Conservation (phyloP, 169 alveolate species). For the Plasmodium inui region DNA sequence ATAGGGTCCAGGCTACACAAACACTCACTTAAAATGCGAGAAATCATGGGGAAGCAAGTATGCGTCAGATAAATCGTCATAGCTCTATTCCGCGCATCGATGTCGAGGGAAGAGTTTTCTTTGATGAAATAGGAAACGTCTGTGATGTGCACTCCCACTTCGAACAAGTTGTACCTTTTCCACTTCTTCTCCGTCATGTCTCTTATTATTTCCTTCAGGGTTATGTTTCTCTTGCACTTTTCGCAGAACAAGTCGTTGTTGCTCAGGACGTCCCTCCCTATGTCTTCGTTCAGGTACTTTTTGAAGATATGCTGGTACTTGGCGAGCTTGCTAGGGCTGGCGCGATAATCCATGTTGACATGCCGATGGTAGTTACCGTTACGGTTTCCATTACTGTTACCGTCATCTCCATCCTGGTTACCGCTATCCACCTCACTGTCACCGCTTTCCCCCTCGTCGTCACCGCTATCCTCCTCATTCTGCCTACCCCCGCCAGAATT, state of each 20-base stretch:
- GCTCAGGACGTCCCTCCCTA: conserved; percentile 3
- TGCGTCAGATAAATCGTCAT: conserved; percentile 93
- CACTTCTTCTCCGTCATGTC: conserved; percentile 15
- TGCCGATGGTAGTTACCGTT: background rate
- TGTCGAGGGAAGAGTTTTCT: conserved; percentile 93
- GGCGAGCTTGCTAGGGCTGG: background rate
- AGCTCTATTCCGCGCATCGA: conserved; percentile 94
- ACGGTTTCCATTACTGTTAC: background rate
- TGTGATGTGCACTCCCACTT: conserved; percentile 97
- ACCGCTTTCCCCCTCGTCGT: background rate
- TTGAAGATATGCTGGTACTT: conserved; percentile 14
- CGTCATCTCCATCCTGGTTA: background rate
- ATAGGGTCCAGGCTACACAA: conserved; percentile 69
- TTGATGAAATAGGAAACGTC: conserved; percentile 96
- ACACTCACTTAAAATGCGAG: conserved; percentile 60
- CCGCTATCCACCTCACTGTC: background rate
- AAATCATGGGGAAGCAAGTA: conserved; percentile 78
- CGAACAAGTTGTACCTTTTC: conserved; percentile 77
- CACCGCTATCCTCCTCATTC: background rate
- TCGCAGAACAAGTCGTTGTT: conserved; percentile 43
- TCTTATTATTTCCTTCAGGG: conserved; percentile 48
- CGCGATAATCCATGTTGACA: background rate
- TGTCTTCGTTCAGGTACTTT: conserved; percentile 34
- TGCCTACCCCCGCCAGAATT: background rate
- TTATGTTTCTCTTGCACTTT: conserved; percentile 34